Evolutionary conservation across 257 asterid species (phyloP).

Genomic region (Solanum tarijense): DNA sequence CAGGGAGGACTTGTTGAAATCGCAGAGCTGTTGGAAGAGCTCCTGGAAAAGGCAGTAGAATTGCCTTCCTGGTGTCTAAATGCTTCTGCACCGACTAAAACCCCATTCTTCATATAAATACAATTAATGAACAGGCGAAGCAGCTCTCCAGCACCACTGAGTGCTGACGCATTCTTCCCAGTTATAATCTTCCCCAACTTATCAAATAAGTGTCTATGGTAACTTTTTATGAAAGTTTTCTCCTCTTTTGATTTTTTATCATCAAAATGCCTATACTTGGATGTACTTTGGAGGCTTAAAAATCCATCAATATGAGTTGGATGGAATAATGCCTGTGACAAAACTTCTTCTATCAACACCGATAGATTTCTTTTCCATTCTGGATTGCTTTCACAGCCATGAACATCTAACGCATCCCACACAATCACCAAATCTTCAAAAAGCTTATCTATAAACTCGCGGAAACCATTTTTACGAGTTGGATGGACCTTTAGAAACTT

Average conservation of each 20-base stretch:
- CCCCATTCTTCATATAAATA: conserved; percentile 41
- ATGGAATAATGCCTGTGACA: conserved; percentile 82
- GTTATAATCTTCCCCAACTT: conserved; percentile 60
- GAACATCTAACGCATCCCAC: conserved; percentile 32
- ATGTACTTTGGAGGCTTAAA: conserved; percentile 47
- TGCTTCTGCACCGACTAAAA: conserved; percentile 20
- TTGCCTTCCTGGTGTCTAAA: conserved; percentile 13
- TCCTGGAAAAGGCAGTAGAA: conserved; percentile 6
- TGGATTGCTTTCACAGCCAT: conserved; percentile 14
- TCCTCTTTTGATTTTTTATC: conserved; percentile 36
- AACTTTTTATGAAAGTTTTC: conserved; percentile 54
- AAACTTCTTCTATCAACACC: conserved; percentile 55
- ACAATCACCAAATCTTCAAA: conserved; percentile 59
- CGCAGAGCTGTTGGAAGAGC: conserved; percentile 6
- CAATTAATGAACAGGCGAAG: conserved; percentile 58
- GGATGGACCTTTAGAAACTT: conserved; percentile 74
- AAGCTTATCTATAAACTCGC: conserved; percentile 63
- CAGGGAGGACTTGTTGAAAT: conserved; percentile 12
- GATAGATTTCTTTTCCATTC: conserved; percentile 30
- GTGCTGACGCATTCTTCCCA: conserved; percentile 36
- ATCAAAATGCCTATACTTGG: conserved; percentile 34
- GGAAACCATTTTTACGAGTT: conserved; percentile 58
- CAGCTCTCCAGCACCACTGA: conserved; percentile 65
- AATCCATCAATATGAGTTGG: conserved; percentile 73
- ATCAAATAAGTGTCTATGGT: conserved; percentile 79